Evolutionary conservation across 352 stramenopile species (phyloP).

Genomic region (Phytophthora crassamura): DNA sequence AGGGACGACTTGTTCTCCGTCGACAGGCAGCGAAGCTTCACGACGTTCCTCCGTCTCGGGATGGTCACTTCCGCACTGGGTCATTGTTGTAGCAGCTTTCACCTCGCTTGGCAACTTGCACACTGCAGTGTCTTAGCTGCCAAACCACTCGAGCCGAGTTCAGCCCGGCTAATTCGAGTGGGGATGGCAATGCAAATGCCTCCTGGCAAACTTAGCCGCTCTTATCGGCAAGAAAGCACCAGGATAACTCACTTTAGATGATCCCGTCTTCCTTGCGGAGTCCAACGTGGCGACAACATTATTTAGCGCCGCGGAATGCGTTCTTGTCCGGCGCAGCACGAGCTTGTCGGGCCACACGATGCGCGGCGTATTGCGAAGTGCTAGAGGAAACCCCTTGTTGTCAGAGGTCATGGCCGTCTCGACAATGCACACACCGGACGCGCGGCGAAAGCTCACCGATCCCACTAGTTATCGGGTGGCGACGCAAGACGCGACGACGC

Average conservation of each 20-base stretch:
- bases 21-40: constrained; percentile 15
- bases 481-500: too few species aligned
- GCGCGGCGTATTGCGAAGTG: too few species aligned
- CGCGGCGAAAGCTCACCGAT: too few species aligned
- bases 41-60: constrained; percentile 21
- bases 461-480: too few species aligned
- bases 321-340: background rate
- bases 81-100: constrained; percentile 13
- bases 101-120: constrained; percentile 20
- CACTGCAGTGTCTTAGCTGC: constrained; percentile 7
- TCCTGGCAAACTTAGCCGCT: constrained; percentile 22
- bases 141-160: background rate
- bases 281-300: background rate
- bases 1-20: background rate
- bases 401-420: too few species aligned
- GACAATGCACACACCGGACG: too few species aligned
- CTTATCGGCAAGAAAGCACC: too few species aligned
- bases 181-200: constrained; percentile 1
- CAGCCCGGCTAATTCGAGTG: constrained; percentile 29
- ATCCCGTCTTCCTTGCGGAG: too few species aligned
- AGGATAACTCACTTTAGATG: too few species aligned
- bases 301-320: constrained; percentile 9
- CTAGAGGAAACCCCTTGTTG: too few species aligned
- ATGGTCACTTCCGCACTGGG: constrained; percentile 4
- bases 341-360: too few species aligned